These are phyloP conservation scores for Trichoderma afroharzianum DNA, from an alignment of 2,329 filamentous ascomycete species.

Conservation along the genomic window DNA sequence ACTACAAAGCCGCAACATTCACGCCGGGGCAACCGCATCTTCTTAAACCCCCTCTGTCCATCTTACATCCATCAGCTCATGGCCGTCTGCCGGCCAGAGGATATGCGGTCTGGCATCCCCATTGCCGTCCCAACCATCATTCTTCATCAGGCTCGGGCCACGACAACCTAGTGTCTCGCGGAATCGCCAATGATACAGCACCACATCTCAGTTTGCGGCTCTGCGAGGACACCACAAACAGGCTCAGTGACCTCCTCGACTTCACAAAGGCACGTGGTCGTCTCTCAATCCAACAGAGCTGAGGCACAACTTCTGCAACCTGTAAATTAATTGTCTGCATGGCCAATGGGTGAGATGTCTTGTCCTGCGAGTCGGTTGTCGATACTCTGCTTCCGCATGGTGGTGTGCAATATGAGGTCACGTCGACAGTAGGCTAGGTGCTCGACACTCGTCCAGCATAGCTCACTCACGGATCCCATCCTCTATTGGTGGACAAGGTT, in stretches of 20 bases:
- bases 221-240: conserved; percentile 20
- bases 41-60: not conserved
- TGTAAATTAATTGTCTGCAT: not conserved
- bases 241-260: not conserved
- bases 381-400: conserved; percentile 1
- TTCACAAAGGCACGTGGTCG: conserved; percentile 3
- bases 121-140: conserved; percentile 1
- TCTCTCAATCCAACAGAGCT: not conserved
- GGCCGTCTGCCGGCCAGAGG: not conserved
- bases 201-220: conserved; percentile 29
- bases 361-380: not conserved
- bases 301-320: not conserved
- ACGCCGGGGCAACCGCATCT: not conserved
- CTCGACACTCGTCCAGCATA: not conserved
- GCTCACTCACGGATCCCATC: not conserved
- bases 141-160: not conserved
- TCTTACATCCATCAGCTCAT: not conserved
- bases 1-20: not conserved
- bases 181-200: conserved; percentile 27
- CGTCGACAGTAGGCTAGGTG: not conserved
- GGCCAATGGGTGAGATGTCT: not conserved
- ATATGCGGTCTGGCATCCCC: not conserved
- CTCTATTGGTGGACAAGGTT: not conserved
- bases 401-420: conserved; percentile 10
- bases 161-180: not conserved